phyloP scores from a whole-genome alignment of 2,329 filamentous ascomycete genomes.

The Trichoderma citrinoviride region DNA sequence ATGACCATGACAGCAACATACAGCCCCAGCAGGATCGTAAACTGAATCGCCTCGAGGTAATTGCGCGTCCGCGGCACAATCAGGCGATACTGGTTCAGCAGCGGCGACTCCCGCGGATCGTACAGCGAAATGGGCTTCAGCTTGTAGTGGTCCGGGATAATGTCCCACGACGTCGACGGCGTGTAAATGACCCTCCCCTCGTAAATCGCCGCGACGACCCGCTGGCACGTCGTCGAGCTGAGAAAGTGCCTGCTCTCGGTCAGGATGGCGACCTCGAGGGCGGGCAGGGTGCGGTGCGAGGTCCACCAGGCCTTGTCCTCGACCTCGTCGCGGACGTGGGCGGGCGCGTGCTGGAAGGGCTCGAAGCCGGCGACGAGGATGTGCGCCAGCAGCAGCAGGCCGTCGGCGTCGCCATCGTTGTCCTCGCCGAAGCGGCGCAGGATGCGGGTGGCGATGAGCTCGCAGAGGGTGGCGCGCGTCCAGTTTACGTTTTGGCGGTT shows the following conservation, averaged over 20 bases:
- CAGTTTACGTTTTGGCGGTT: slow-evolving; percentile 80
- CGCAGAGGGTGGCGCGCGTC: slow-evolving; percentile 74
- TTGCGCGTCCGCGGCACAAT: slow-evolving; percentile 78
- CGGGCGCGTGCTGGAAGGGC: slow-evolving; percentile 78
- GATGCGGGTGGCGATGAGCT: slow-evolving; percentile 75
- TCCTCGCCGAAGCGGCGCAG: slow-evolving; percentile 77
- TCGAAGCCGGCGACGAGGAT: slow-evolving; percentile 81
- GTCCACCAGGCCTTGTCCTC: slow-evolving; percentile 48
- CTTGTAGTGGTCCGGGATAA: slow-evolving; percentile 84
- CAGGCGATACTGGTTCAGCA: slow-evolving; percentile 81
- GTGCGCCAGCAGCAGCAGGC: slow-evolving; percentile 71
- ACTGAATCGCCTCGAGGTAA: slow-evolving; percentile 71
- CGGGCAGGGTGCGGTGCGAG: slow-evolving; percentile 63
- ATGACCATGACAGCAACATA: slow-evolving; percentile 72
- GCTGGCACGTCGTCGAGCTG: slow-evolving; percentile 73
- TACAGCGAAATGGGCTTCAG: slow-evolving; percentile 78
- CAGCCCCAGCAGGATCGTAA: slow-evolving; percentile 63
- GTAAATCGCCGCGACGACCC: slow-evolving; percentile 80
- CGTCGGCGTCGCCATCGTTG: slow-evolving; percentile 57
- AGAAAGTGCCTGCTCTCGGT: slow-evolving; percentile 78
- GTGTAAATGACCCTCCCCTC: slow-evolving; percentile 78
- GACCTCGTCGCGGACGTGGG: slow-evolving; percentile 60
- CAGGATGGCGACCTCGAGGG: slow-evolving; percentile 78
- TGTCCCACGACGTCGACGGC: slow-evolving; percentile 75
- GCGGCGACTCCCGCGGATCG: slow-evolving; percentile 69